These are phyloP conservation scores for Aspergillus clavatus DNA, from an alignment of 2,329 filamentous ascomycete genomes.

Conservation along the genomic window DNA sequence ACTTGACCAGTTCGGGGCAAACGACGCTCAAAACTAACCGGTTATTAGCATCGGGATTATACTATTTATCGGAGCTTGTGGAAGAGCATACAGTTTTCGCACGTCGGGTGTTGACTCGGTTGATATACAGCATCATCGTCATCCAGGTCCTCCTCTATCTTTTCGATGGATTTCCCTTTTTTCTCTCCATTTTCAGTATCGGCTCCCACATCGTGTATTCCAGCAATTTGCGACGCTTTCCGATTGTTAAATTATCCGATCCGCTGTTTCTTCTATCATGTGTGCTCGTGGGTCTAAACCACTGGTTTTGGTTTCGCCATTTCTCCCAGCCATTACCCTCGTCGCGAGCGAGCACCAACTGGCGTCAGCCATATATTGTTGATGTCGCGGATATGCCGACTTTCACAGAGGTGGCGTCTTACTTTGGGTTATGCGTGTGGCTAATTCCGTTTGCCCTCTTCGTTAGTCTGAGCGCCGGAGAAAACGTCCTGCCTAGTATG, in stretches of 20 bases:
- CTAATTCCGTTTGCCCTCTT: constrained; percentile 92
- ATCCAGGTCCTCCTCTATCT: constrained; percentile 70
- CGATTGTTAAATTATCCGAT: constrained; percentile 78
- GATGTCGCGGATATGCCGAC: constrained; percentile 57
- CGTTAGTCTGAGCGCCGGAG: constrained; percentile 86
- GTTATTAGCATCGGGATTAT: constrained; percentile 78
- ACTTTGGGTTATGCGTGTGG: constrained; percentile 96
- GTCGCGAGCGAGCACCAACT: constrained; percentile 25
- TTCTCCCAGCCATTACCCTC: constrained; percentile 64
- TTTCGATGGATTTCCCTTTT: constrained; percentile 79
- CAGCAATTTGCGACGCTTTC: constrained; percentile 74
- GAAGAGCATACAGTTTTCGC: constrained; percentile 95
- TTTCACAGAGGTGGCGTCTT: constrained; percentile 92
- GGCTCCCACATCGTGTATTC: constrained; percentile 79
- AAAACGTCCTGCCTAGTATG: constrained; percentile 92
- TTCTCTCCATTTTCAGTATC: constrained; percentile 69
- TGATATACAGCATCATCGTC: constrained; percentile 78
- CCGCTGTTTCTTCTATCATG: constrained; percentile 83
- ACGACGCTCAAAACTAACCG: constrained; percentile 2
- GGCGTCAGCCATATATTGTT: constrained; percentile 38
- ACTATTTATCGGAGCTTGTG: constrained; percentile 96
- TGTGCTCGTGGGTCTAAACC: constrained; percentile 78
- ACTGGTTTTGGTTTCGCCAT: constrained; percentile 93
- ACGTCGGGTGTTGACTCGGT: constrained; percentile 74
- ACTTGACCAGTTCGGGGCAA: too few relatives aligned